Conservation (phyloP, 2,329 filamentous ascomycete genomes). For the Epichloe uncinata region DNA sequence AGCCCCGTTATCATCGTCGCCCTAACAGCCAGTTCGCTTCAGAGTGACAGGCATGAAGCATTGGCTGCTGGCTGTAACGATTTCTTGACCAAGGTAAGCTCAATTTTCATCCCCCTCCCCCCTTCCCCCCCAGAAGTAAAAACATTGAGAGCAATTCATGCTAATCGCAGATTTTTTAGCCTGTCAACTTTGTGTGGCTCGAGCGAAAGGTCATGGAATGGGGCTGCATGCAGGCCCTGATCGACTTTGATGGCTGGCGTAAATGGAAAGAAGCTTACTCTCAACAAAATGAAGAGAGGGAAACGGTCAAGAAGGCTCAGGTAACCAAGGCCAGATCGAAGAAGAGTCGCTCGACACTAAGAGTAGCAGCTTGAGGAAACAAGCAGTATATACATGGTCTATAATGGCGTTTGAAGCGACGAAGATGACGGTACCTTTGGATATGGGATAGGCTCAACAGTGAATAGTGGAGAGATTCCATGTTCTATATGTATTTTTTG, state of each 20-base stretch:
- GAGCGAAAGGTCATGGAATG: slow-evolving; percentile 98
- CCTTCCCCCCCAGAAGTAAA: no score
- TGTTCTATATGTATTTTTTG: neutral
- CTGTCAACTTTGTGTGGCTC: slow-evolving; percentile 94
- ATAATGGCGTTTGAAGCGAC: neutral
- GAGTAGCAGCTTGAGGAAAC: neutral
- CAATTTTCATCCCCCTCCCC: neutral
- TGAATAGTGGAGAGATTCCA: neutral
- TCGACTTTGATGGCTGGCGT: slow-evolving; percentile 96
- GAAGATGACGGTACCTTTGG: neutral
- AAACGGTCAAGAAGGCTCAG: slow-evolving; percentile 27
- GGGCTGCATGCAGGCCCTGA: slow-evolving; percentile 98
- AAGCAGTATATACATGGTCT: neutral
- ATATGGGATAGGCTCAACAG: neutral
- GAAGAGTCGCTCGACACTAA: slow-evolving; percentile 28
- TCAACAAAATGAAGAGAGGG: slow-evolving; percentile 30
- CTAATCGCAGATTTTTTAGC: slow-evolving; percentile 37
- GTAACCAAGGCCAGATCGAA: slow-evolving; percentile 26
- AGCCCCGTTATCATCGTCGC: slow-evolving; percentile 97
- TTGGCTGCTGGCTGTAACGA: slow-evolving; percentile 94
- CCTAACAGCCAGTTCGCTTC: slow-evolving; percentile 82
- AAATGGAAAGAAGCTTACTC: slow-evolving; percentile 78
- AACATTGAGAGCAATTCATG: no score
- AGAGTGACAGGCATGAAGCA: slow-evolving; percentile 91
- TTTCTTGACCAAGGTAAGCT: slow-evolving; percentile 82